Base-by-base conservation (phyloP, 176 grass and related monocot species). In the Ensete ventricosum region DNA sequence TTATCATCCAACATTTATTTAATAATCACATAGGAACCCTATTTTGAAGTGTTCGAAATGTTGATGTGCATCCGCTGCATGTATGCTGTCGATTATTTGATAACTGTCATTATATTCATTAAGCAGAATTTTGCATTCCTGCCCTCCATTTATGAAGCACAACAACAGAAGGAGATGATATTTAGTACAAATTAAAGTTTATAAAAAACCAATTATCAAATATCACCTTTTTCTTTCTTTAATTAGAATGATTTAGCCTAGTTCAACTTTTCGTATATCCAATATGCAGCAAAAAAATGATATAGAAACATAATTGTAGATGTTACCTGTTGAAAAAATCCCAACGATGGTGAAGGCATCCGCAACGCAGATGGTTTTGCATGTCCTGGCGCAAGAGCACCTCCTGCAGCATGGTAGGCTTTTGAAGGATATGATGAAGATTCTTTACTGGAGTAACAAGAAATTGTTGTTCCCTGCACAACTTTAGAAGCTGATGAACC, bases 291-390 rank as follows among this genome's bases (percentile, higher is more conserved):
- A 48, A 11, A n/a, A 62, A 59, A 52, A 70, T 84, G 24, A 79
- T 2, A 9, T 77, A 69, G 77, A 26, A 79, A 43, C 52, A 62
- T 24, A 57, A 57, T 48, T 9, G 7, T 27, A 50, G 22, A 59
- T 62, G 14, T 4, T 89, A 96, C 95, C 90, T 89, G 84, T 62
- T 78, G 16, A 63, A 98, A 98, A 91, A 85, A 91, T 21, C 90
- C 84, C 51, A 85, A 50, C 29, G 90, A 93, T 50, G 90, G 86
- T 72, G 95, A 93, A 82, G 95, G 95, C 84, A 83, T 85, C 57
- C 84, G 79, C 67, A 98, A 90, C 54, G 64, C 86, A 79, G 95
- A 98, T 74, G 86, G 95, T 70, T 89, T 93, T 83, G 73, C 67
- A 82, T 52, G 26, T 50, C 24, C 64, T 67, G 79, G 68, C 66